phyloP scores from a whole-genome alignment of 257 asterid species.

The Catharanthus roseus region DNA sequence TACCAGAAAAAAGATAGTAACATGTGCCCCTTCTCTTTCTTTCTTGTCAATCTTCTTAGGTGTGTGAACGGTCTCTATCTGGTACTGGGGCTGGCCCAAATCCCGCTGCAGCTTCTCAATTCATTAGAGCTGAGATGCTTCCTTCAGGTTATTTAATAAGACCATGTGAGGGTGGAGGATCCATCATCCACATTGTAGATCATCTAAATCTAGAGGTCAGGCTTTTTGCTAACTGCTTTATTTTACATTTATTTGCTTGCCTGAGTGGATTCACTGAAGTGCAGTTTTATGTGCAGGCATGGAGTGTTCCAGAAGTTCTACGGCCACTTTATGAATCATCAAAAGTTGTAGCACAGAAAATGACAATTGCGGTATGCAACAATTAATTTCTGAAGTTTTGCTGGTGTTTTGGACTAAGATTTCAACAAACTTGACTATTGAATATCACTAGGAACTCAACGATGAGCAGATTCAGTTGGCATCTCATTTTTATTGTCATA shows the following conservation, averaged over 20 bases:
- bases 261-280: constrained; percentile 4
- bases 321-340: constrained; percentile 97
- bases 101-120: constrained; percentile 70
- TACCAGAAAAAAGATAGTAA: constrained; percentile 3
- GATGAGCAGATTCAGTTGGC: background rate
- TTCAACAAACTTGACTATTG: background rate
- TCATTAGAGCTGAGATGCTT: constrained; percentile 84
- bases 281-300: constrained; percentile 45
- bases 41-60: constrained; percentile 32
- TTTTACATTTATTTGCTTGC: background rate
- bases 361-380: constrained; percentile 75
- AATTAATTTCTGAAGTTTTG: background rate
- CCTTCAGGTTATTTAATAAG: constrained; percentile 89
- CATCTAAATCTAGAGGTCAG: constrained; percentile 80
- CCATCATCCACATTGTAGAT: constrained; percentile 92
- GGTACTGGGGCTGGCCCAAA: constrained; percentile 89
- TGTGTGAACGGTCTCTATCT: constrained; percentile 90
- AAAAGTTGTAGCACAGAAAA: constrained; percentile 76
- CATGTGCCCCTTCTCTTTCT: constrained; percentile 6
- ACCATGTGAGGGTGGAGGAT: constrained; percentile 97
- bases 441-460: background rate
- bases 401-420: background rate
- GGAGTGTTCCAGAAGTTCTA: constrained; percentile 96
- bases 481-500: background rate
- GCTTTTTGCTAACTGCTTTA: background rate